Conservation (phyloP, 805 yeast species). For the Danielozyma ontarioensis region DNA sequence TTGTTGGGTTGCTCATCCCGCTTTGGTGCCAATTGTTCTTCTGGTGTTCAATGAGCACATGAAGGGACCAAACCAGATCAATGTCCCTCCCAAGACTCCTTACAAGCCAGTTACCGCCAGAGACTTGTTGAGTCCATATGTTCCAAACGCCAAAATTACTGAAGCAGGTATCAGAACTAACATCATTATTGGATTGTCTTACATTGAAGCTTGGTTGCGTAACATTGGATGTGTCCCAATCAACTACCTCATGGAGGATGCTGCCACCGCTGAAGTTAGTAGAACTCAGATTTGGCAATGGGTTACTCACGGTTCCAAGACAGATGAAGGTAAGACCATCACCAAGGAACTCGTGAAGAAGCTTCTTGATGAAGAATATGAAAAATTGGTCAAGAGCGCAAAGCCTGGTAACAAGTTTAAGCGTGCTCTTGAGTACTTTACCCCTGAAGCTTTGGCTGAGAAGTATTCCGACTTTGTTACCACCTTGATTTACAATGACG, state of each 20-base stretch:
- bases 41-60: constrained; percentile 67
- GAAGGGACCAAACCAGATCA: constrained; percentile 81
- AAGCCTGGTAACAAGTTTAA: constrained; percentile 61
- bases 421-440: constrained; percentile 64
- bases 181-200: constrained; percentile 69
- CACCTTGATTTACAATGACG: constrained; percentile 68
- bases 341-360: constrained; percentile 55
- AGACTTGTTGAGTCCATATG: constrained; percentile 59
- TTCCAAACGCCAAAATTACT: constrained; percentile 60
- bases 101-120: constrained; percentile 53
- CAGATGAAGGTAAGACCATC: constrained; percentile 53
- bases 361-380: constrained; percentile 59
- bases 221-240: constrained; percentile 84
- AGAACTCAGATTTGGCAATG: constrained; percentile 80
- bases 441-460: constrained; percentile 68
- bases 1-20: constrained; percentile 88
- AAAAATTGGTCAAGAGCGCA: constrained; percentile 42
- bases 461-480: constrained; percentile 76
- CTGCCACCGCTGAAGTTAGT: constrained; percentile 85
- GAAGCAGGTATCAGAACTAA: constrained; percentile 67
- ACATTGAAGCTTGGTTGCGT: constrained; percentile 83
- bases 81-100: constrained; percentile 41
- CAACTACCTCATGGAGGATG: constrained; percentile 83
- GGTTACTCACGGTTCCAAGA: constrained; percentile 65
- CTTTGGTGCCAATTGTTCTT: constrained; percentile 67